These are phyloP conservation scores for Ophiobolus disseminans DNA, from an alignment of 2,329 filamentous ascomycete species.

Conservation along the genomic window DNA sequence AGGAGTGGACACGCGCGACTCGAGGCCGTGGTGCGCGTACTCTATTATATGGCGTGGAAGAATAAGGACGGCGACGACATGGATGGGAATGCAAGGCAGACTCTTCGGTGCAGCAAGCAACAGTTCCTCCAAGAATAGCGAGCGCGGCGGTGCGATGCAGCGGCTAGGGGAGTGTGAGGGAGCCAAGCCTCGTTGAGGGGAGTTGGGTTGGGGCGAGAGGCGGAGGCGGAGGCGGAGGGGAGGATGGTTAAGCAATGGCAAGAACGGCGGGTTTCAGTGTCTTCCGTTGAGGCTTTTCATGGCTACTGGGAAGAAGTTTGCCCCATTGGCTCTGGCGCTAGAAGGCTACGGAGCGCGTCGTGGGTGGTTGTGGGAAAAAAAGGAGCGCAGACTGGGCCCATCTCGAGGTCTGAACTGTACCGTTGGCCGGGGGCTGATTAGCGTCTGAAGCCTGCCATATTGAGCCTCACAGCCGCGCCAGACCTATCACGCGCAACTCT, in stretches of 20 bases:
- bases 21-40: conserved; percentile 16
- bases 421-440: neutral
- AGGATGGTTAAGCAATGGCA: conserved; percentile 2
- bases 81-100: conserved; percentile 6
- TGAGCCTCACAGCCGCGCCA: neutral
- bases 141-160: conserved; percentile 1
- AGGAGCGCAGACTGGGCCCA: conserved; percentile 9
- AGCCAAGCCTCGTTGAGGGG: conserved; percentile 2
- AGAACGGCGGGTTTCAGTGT: conserved; percentile 1
- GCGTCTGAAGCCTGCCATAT: conserved; percentile 1
- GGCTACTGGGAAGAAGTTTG: neutral
- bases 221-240: neutral
- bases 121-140: neutral
- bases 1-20: conserved; percentile 22
- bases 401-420: conserved; percentile 7
- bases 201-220: neutral
- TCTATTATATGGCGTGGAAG: conserved; percentile 13
- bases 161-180: neutral
- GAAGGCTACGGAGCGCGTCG: conserved; percentile 2
- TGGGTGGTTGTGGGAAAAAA: conserved; percentile 6
- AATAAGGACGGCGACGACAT: conserved; percentile 25
- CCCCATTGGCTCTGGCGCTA: conserved; percentile 4
- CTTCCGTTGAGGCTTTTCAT: neutral
- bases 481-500: neutral
- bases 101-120: neutral